These are phyloP conservation scores for Cornus suecica DNA, from an alignment of 148 eudicot species.

Conservation along the genomic window DNA sequence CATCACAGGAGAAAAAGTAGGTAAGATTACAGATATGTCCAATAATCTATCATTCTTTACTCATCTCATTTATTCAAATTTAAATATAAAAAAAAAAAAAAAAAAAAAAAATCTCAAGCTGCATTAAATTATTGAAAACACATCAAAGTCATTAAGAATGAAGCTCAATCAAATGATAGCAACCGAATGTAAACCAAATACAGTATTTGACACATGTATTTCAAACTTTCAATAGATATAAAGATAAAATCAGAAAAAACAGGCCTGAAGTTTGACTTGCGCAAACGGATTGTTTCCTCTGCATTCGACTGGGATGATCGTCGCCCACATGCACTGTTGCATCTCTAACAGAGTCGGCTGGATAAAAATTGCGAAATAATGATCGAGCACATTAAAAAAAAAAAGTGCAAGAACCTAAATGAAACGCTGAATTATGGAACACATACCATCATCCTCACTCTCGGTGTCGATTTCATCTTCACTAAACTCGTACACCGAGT, in stretches of 20 bases:
- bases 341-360: conserved; percentile 49
- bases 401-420: not conserved
- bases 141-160: not conserved
- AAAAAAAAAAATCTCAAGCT: not conserved
- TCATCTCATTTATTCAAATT: not conserved
- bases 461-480: conserved; percentile 93
- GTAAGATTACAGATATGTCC: not conserved
- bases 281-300: conserved; percentile 30
- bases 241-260: no score
- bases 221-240: not conserved
- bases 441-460: conserved; percentile 87
- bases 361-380: conserved; percentile 7
- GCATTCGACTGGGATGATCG: conserved; percentile 27
- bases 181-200: no score
- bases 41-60: no score
- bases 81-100: not conserved
- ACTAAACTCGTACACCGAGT: conserved; percentile 78
- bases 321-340: conserved; percentile 28
- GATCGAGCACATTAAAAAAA: conserved; percentile 10
- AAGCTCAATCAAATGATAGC: not conserved
- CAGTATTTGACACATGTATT: no score
- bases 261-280: conserved; percentile 43
- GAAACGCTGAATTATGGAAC: not conserved
- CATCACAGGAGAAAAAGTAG: not conserved
- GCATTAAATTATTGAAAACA: not conserved